These are phyloP conservation scores for Lepiota brunneoincarnata DNA, from an alignment of 768 basidiomycete species.

Conservation along the genomic window DNA sequence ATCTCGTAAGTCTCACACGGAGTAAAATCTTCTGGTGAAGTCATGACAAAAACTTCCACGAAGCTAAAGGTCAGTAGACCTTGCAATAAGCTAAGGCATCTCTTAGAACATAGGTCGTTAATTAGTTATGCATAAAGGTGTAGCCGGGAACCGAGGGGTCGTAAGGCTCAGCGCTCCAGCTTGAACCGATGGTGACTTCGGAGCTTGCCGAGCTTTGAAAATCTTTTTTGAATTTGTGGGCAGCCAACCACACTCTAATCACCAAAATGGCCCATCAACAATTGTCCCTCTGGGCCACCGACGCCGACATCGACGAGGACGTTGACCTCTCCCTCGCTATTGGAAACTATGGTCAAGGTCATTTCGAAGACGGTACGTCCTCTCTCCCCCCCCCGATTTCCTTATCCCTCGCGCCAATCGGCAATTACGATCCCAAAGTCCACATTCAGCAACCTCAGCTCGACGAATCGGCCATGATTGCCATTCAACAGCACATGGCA, in stretches of 20 bases:
- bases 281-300: conserved; percentile 71
- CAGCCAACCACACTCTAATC: not conserved
- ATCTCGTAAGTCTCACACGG: too few species aligned
- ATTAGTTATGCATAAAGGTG: not conserved
- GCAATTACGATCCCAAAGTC: conserved; percentile 26
- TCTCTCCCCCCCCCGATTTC: not conserved
- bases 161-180: too few species aligned
- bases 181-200: too few species aligned
- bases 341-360: conserved; percentile 66
- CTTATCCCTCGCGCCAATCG: too few species aligned
- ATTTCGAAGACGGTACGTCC: conserved; percentile 62
- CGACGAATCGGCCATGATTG: conserved; percentile 65
- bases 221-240: conserved; percentile 23
- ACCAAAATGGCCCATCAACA: conserved; percentile 62
- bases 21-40: too few species aligned
- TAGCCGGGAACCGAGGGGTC: too few species aligned
- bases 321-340: conserved; percentile 69
- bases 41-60: too few species aligned
- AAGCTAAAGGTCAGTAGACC: too few species aligned
- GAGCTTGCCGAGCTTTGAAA: conserved; percentile 32
- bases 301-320: conserved; percentile 80
- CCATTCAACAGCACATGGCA: conserved; percentile 81
- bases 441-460: conserved; percentile 59
- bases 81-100: too few species aligned
- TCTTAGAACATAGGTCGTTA: too few species aligned